Evolutionary conservation across 768 basidiomycete species (phyloP).

Genomic region (Postia placenta): DNA sequence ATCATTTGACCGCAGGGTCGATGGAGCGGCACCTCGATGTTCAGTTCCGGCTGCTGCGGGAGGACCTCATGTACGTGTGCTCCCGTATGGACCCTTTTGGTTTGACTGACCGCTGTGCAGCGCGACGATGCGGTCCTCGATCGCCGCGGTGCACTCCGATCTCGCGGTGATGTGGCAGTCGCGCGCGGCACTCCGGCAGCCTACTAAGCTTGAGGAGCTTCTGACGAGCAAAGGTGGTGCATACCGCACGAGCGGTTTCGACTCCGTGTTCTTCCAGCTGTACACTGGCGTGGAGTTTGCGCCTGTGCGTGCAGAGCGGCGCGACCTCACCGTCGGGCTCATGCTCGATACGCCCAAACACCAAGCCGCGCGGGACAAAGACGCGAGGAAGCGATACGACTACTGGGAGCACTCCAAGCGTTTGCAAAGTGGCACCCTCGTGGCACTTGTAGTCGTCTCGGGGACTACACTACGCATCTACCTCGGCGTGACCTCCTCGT

Average conservation of each 20-base stretch:
- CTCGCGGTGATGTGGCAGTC: constrained; percentile 19
- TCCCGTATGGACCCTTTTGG: no score
- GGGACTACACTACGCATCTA: constrained; percentile 27
- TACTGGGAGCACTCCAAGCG: constrained; percentile 66
- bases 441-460: constrained; percentile 46
- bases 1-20: constrained; percentile 47
- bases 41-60: constrained; percentile 69
- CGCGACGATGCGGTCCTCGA: constrained; percentile 45
- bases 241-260: constrained; percentile 37
- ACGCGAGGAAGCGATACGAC: constrained; percentile 31
- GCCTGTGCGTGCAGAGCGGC: constrained; percentile 41
- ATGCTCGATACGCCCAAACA: constrained; percentile 50
- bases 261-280: constrained; percentile 23
- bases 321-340: constrained; percentile 45
- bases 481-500: constrained; percentile 47
- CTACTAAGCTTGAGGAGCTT: constrained; percentile 38
- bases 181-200: no score
- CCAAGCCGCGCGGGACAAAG: constrained; percentile 34
- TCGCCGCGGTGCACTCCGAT: constrained; percentile 45
- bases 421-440: constrained; percentile 56
- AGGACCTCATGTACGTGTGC: constrained; percentile 69
- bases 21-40: constrained; percentile 68
- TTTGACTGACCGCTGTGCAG: no score
- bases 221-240: constrained; percentile 49
- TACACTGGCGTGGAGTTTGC: constrained; percentile 30